Conservation (phyloP, 2,329 filamentous ascomycete species). For the Aspergillus udagawae region DNA sequence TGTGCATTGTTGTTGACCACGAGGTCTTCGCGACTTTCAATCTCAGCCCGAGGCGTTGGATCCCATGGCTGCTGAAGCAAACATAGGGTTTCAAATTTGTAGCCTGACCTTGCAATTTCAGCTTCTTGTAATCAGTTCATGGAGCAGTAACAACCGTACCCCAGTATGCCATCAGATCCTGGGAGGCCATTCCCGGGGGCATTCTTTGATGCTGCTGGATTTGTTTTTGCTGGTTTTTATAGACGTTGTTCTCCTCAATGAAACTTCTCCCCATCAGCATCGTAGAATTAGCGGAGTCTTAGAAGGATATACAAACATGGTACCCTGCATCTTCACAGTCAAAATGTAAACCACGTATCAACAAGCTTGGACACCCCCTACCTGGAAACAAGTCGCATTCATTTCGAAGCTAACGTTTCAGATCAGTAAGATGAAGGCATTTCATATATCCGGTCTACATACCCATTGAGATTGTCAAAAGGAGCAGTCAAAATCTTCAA, state of each 20-base stretch:
- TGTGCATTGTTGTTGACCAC: slow-evolving; percentile 86
- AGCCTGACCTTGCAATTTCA: slow-evolving; percentile 54
- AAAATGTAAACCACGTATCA: slow-evolving; percentile 9
- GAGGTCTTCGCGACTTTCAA: slow-evolving; percentile 68
- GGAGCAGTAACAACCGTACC: slow-evolving; percentile 48
- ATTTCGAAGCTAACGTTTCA: slow-evolving; percentile 72
- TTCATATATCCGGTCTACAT: slow-evolving; percentile 22
- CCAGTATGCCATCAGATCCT: slow-evolving; percentile 89
- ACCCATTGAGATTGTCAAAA: slow-evolving; percentile 79
- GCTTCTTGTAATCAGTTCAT: neutral
- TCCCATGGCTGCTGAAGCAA: slow-evolving; percentile 73
- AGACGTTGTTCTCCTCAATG: slow-evolving; percentile 83
- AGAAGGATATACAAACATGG: slow-evolving; percentile 44
- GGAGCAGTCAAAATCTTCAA: slow-evolving; percentile 76
- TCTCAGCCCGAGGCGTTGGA: slow-evolving; percentile 67
- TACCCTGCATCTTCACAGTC: slow-evolving; percentile 41
- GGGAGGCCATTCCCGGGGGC: slow-evolving; percentile 55
- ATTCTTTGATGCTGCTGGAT: slow-evolving; percentile 52
- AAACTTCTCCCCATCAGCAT: slow-evolving; percentile 55
- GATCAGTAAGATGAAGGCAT: slow-evolving; percentile 8
- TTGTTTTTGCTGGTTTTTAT: slow-evolving; percentile 61
- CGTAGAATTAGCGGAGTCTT: neutral
- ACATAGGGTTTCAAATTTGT: slow-evolving; percentile 90
- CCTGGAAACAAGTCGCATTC: slow-evolving; percentile 90
- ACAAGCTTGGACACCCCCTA: slow-evolving; percentile 37